Evolutionary conservation across 495 filamentous ascomycete species (phyloP), one percentile per base, ranked within the genome.

Genomic region (Neurospora pannonica): DNA sequence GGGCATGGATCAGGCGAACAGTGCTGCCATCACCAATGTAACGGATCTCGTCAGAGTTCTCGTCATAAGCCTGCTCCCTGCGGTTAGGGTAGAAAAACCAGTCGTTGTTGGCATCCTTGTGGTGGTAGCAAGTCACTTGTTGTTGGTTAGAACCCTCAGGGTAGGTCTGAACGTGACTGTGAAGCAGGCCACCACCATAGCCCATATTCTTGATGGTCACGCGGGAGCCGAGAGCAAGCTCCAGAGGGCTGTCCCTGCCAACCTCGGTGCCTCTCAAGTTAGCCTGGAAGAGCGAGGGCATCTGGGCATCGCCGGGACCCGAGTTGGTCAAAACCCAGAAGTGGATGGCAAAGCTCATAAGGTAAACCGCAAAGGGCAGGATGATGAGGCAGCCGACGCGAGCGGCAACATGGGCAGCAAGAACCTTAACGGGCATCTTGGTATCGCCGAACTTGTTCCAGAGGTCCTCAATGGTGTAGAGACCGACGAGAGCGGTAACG

Each of bases 61-160:
- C 97, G n/a, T 92, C 91, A 19, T 34, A 67, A 34, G 54, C 28
- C 4, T 87, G 81, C 40, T 95, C 87, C 38, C 85, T 77, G 54
- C 96, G 92, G 84, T 94, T 96, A 21, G 96, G 97, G 79, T 97
- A 97, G 81, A 99, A 97, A 83, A 95, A 98, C 96, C 96, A 99
- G 83, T 99, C 97, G 79, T 99, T 99, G 86, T 99, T 99, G 77
- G 96, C 89, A 88, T 99, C 96, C 81, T 99, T 99, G 86, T 99
- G 96, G 82, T 99, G 96, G 81, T 99, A 99, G 85, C 96, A 99
- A 38, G 96, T 99, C 72, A 99, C 92, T 82, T 99, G 96, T 79
- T 99, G 97, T 83, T 99, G 96, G 8, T 82, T 82, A 17, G 97
- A 98, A 38, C 96, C 96, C 82, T 99, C 97, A 0, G 96, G 96